Conservation (phyloP, 2,329 filamentous ascomycete genomes). For the Cytospora leucostoma region DNA sequence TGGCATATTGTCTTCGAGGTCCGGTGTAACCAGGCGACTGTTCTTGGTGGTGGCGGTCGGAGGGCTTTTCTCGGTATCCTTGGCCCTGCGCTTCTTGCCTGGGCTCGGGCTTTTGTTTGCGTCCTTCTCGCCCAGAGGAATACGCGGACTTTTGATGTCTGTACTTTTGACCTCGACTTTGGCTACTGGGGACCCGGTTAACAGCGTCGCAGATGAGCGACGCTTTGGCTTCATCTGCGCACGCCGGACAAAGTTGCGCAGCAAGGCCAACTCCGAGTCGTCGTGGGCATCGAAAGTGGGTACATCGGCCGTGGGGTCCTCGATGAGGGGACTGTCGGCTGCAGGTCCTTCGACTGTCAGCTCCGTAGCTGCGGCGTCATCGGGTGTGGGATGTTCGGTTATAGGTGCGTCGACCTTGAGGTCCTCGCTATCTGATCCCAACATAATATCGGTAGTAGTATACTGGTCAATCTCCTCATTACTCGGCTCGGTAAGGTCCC, state of each 20-base stretch:
- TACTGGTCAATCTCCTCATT: neutral
- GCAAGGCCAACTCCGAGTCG: constrained; percentile 40
- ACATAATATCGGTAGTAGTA: neutral
- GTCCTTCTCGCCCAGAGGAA: constrained; percentile 40
- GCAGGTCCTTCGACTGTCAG: neutral
- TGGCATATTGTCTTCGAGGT: constrained; percentile 33
- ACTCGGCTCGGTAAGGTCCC: neutral
- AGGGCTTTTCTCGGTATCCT: constrained; percentile 28
- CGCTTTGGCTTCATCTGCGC: constrained; percentile 33
- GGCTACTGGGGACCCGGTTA: constrained; percentile 36
- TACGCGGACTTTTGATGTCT: constrained; percentile 29
- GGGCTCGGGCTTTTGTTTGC: constrained; percentile 42
- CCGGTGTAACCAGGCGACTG: constrained; percentile 32
- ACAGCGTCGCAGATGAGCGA: constrained; percentile 33
- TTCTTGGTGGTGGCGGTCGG: constrained; percentile 23
- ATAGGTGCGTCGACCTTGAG: neutral
- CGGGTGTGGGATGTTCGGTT: too few relatives aligned
- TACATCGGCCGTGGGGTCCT: neutral
- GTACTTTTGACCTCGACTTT: constrained; percentile 23
- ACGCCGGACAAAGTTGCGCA: constrained; percentile 40
- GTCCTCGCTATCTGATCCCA: neutral
- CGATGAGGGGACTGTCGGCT: neutral
- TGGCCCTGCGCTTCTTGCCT: constrained; percentile 42
- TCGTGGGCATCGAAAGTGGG: constrained; percentile 29
- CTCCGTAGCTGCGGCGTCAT: neutral